Evolutionary conservation across 2,329 filamentous ascomycete species (phyloP).

Genomic region (Periconia sp.): DNA sequence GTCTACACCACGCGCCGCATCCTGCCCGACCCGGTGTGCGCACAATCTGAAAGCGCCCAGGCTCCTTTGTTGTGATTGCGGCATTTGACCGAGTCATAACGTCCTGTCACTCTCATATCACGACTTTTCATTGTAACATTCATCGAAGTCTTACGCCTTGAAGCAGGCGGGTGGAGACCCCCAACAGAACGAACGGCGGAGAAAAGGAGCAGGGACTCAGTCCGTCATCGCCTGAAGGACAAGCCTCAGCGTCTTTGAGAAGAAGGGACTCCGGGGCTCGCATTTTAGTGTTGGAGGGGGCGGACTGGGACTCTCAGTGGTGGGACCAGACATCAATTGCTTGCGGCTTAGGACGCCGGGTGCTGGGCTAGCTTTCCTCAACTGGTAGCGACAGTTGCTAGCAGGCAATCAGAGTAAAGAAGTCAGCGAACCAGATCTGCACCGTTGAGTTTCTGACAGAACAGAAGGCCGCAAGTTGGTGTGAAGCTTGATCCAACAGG

Average conservation of each 20-base stretch:
- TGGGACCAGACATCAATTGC: slow-evolving; percentile 11
- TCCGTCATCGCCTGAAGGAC: neutral
- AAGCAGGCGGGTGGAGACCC: too few species aligned
- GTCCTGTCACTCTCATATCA: neutral
- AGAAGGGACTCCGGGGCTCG: neutral
- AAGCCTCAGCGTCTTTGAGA: neutral
- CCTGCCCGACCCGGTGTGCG: slow-evolving; percentile 14
- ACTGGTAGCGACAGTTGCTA: slow-evolving; percentile 26
- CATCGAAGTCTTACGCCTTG: too few species aligned
- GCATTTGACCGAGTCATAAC: slow-evolving; percentile 18
- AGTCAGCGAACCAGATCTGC: slow-evolving; percentile 27
- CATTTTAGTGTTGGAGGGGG: neutral
- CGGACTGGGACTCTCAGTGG: slow-evolving; percentile 17
- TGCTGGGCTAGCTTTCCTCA: slow-evolving; percentile 23
- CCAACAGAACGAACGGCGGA: too few species aligned
- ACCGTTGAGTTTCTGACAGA: slow-evolving; percentile 31
- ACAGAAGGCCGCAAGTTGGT: neutral
- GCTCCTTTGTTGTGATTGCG: slow-evolving; percentile 15
- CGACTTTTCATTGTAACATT: neutral
- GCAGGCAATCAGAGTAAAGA: slow-evolving; percentile 26
- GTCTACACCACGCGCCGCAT: slow-evolving; percentile 11
- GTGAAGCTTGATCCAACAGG: slow-evolving; percentile 7
- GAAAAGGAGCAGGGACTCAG: neutral
- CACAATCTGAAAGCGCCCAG: slow-evolving; percentile 20
- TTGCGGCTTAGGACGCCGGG: slow-evolving; percentile 25